Conservation (phyloP, 352 stramenopile species). For the Globisporangium radiosum region DNA sequence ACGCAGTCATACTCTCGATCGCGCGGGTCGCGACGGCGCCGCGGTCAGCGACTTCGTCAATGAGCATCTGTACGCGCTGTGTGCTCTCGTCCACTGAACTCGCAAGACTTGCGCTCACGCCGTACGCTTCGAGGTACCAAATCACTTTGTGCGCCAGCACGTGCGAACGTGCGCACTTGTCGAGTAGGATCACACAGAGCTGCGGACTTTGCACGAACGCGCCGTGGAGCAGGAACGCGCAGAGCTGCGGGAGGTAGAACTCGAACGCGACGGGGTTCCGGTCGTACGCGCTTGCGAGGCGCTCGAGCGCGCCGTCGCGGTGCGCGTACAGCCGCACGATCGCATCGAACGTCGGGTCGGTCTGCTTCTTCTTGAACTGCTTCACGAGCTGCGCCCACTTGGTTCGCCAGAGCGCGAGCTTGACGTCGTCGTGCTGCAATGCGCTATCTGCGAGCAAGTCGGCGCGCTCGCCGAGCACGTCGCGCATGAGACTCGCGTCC, state of each 20-base stretch:
- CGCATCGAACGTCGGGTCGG: slow-evolving; percentile 72
- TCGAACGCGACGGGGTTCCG: slow-evolving; percentile 62
- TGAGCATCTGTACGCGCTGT: slow-evolving; percentile 68
- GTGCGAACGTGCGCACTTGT: slow-evolving; percentile 77
- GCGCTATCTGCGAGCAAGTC: slow-evolving; percentile 4
- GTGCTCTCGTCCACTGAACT: slow-evolving; percentile 48
- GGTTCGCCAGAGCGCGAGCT: slow-evolving; percentile 45
- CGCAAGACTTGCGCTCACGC: slow-evolving; percentile 39
- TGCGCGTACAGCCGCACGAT: slow-evolving; percentile 82
- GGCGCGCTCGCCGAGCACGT: slow-evolving; percentile 38
- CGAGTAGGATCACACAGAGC: slow-evolving; percentile 57
- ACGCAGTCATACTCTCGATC: slow-evolving; percentile 23
- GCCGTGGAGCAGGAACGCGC: slow-evolving; percentile 73
- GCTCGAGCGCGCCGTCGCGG: slow-evolving; percentile 56
- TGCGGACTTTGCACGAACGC: slow-evolving; percentile 61
- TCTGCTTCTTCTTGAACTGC: slow-evolving; percentile 52
- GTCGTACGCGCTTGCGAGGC: slow-evolving; percentile 42
- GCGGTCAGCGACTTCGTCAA: slow-evolving; percentile 67
- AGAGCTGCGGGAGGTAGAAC: slow-evolving; percentile 82
- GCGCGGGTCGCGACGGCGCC: slow-evolving; percentile 36
- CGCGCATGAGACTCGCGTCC: slow-evolving; percentile 56
- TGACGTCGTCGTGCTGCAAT: slow-evolving; percentile 33
- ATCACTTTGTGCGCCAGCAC: slow-evolving; percentile 83
- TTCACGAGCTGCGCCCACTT: slow-evolving; percentile 78
- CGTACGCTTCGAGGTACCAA: slow-evolving; percentile 82